Evolutionary conservation across 2,329 filamentous ascomycete species (phyloP), one percentile per base, ranked within the genome.

Genomic region (Septoria petroselini): DNA sequence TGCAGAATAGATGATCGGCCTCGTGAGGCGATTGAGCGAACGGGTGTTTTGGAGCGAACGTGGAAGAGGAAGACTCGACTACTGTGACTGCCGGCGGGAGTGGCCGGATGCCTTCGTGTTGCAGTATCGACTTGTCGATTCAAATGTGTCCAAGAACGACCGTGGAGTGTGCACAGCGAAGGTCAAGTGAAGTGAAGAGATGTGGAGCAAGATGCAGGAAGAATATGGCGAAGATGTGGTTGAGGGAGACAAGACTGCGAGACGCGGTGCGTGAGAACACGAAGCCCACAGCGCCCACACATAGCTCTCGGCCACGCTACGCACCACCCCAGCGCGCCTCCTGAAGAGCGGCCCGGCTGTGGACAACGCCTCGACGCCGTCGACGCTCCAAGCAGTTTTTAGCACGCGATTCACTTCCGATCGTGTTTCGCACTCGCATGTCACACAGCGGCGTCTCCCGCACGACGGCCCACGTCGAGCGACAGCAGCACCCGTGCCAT

Each of bases 1-100:
- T 48, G 57, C 47, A 58, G 43, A 38, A 37, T 18, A 29, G 33
- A 35, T 25, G 17, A n/a, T 15, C 31, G n/a, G 54, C 50, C 48
- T 57, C 52, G 50, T 31, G 35, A 52, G 52, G 50, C 52, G 25
- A 44, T 21, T 34, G 34, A 15, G n/a, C n/a, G n/a, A n/a, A n/a
- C 33, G 43, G 35, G 12, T 46, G 34, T 38, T 6, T 33, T 37
- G 19, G 18, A 19, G 12, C 25, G 43, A 18, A 18, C 17, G 18
- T 25, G 7, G 31, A 21, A 9, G 31, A 12, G 41, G 29, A 17
- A 33, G 31, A 33, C 23, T 33, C 42, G 42, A 37, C 37, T 17
- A 29, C 29, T 30, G 40, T 42, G n/a, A n/a, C n/a, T n/a, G n/a
- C n/a, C n/a, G n/a, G n/a, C n/a, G n/a, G n/a, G n/a, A n/a, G n/a